Base-by-base conservation (phyloP, 208 protist genomes). In the Crithidia mellificae region DNA sequence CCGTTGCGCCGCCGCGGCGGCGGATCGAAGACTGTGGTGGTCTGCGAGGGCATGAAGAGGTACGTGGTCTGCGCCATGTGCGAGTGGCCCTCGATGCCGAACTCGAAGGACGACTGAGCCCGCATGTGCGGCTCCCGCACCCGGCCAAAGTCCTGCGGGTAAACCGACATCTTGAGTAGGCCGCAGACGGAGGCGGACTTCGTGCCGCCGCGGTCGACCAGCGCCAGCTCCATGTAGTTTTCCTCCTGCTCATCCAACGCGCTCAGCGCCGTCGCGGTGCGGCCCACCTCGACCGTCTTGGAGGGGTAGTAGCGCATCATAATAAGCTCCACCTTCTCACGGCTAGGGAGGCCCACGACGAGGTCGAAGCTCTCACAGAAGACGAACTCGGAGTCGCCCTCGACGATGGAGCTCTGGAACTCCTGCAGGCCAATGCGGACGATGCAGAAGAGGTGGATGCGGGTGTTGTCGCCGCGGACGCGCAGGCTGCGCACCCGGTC, bases 351-450 rank as follows among this genome's bases (percentile, higher is more conserved):
- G 20, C 85, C 84, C 47, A 95, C 72, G 22, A 15, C 44, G 39
- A 93, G 51, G 54, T 87, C 59, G 78, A 92, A 91, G 52, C 29
- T 70, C 47, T 92, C 90, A 44, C 78, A 57, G 59, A 95, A 88
- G 8, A 83, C 62, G 59, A 76, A 91, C 57, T 90, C 83, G 8
- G 46, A 61, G 7, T 44, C 30, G n/a, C 80, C 80, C 27, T 77
- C 50, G 12, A 80, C 79, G 52, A 87, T 81, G 14, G 59, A 66
- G 57, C 81, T 88, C 30, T 74, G 81, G 56, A 77, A 85, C 67
- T 87, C 78, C 59, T 81, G 59, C 61, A 91, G 46, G 9, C 87
- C 90, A 20, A 68, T 54, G 2, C 81, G 80, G 12, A 91, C 50
- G 25, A 91, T 64, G 67, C 74, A 84, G 54, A 80, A 81, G 30